Conservation (phyloP, 352 stramenopile species). For the Phytophthora pini region DNA sequence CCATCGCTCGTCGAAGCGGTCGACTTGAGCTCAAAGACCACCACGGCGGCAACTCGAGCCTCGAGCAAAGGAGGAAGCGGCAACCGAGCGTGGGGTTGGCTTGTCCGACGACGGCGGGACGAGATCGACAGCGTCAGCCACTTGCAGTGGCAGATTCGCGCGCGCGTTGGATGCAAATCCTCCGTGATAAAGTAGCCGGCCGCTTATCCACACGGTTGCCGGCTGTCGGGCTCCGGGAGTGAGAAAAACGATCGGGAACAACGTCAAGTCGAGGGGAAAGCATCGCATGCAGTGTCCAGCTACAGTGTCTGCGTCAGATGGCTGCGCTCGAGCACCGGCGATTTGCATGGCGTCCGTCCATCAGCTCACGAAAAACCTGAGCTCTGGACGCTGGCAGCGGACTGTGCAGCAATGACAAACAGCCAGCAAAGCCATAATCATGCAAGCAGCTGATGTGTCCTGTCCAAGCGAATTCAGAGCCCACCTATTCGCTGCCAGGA, state of each 20-base stretch:
- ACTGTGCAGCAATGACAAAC: slow-evolving; percentile 36
- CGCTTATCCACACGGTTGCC: slow-evolving; percentile 40
- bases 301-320: slow-evolving; percentile 30
- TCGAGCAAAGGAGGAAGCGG: slow-evolving; percentile 6
- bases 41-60: slow-evolving; percentile 1
- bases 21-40: slow-evolving; percentile 11
- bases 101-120: slow-evolving; percentile 30
- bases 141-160: slow-evolving; percentile 27
- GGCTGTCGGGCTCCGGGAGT: slow-evolving; percentile 6
- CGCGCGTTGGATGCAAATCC: slow-evolving; percentile 26
- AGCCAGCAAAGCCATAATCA: slow-evolving; percentile 44
- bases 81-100: neutral
- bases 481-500: slow-evolving; percentile 27
- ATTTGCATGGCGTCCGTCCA: slow-evolving; percentile 27
- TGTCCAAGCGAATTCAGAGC: slow-evolving; percentile 30
- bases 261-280: slow-evolving; percentile 32
- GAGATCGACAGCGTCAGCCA: neutral
- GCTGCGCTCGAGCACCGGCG: slow-evolving; percentile 5
- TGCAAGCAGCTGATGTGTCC: slow-evolving; percentile 43
- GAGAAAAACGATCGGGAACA: slow-evolving; percentile 23
- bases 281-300: slow-evolving; percentile 37
- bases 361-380: slow-evolving; percentile 4
- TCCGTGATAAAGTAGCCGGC: slow-evolving; percentile 30
- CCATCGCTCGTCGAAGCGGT: slow-evolving; percentile 2
- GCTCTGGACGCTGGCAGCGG: slow-evolving; percentile 16